phyloP scores from a whole-genome alignment of 2,329 filamentous ascomycete genomes.

The Trichoderma sp. region DNA sequence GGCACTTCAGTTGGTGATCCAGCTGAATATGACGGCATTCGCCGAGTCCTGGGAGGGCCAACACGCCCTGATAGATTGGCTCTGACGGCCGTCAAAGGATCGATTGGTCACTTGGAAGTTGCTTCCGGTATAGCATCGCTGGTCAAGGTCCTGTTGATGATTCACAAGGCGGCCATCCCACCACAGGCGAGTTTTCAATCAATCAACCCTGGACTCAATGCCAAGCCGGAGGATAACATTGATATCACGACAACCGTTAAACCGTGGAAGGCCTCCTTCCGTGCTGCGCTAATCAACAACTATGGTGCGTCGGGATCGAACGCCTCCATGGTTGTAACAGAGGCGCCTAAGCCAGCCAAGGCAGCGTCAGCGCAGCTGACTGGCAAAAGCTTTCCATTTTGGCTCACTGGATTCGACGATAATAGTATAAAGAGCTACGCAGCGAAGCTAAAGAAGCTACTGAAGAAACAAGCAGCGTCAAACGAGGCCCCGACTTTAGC shows the following conservation, averaged over 20 bases:
- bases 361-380: neutral
- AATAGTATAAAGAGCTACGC: neutral
- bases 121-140: conserved; percentile 44
- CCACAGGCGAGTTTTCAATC: conserved; percentile 34
- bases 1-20: conserved; percentile 53
- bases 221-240: conserved; percentile 1
- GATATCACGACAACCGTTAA: conserved; percentile 26
- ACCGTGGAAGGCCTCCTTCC: conserved; percentile 25
- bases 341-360: conserved; percentile 25
- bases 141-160: conserved; percentile 48
- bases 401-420: neutral
- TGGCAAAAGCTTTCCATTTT: neutral
- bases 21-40: conserved; percentile 36
- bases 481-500: too few relatives aligned
- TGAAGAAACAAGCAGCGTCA: too few relatives aligned
- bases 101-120: conserved; percentile 28
- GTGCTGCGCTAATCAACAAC: conserved; percentile 34
- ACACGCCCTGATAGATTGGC: conserved; percentile 8
- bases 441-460: neutral
- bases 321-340: conserved; percentile 23
- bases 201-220: conserved; percentile 29
- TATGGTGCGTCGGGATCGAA: conserved; percentile 35
- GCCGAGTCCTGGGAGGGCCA: conserved; percentile 21
- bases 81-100: conserved; percentile 28
- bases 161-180: conserved; percentile 31